Evolutionary conservation across 1,284 basidiomycete species (phyloP), one percentile per base, ranked within the genome.

Genomic region (Pseudozyma pruni): DNA sequence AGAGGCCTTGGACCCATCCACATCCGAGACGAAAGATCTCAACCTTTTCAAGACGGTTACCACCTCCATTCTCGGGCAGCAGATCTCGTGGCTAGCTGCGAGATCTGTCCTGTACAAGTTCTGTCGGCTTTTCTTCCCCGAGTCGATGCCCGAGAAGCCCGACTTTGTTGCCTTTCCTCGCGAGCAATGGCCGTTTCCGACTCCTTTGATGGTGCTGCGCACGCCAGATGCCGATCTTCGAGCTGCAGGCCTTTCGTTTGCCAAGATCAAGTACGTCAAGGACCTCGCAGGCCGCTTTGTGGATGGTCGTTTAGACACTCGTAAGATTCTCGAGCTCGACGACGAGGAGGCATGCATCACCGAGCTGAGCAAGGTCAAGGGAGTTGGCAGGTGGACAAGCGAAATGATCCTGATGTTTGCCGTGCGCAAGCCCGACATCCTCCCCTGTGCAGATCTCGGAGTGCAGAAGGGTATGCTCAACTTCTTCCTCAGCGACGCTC

Each of bases 21-120:
- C 34, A 31, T 38, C 38, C 13, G 54, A 69, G 16, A 46, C 48
- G 19, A 89, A 91, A 74, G 84, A 85, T 29, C 71, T 80, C 35
- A 75, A 81, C 38, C 64, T 77, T 14, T 82, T 81, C 62, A 64
- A 69, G 43, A 75, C 72, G 17, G 85, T 92, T 17, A 86, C 87
- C 31, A 87, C 86, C 2, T 89, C 88, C 31, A 91, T 92, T 59
- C 83, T 92, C 3, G 91, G 89, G 0, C 92, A 94, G 83, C 93
- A 97, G 83, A 93, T 97, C 37, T 92, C 91, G 0, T 94, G 91
- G 91, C 83, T 90, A 29, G 93, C 93, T 4, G 94, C 94, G 0
- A 86, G 90, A 34, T 89, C 91, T 5, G 93, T 96, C 50, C 88
- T 87, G n/a, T 90, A 92, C 82, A 89, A 87, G 57, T 96, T 97